Evolutionary conservation across 2,329 filamentous ascomycete genomes (phyloP), one percentile per base, ranked within the genome.

Genomic region (Helicocarpus griseus): DNA sequence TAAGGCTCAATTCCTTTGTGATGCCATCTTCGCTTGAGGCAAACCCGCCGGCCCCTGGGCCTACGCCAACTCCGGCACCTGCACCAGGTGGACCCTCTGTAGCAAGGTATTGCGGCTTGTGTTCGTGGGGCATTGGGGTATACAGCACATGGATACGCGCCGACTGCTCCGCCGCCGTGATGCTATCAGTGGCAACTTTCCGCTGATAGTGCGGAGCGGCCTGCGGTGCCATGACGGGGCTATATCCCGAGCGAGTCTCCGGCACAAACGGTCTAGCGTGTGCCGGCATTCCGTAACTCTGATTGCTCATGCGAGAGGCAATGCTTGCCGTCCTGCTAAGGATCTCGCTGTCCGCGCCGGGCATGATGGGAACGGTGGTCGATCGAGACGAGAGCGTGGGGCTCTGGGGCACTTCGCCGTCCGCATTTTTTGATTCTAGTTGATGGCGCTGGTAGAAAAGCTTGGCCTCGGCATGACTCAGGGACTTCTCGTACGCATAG

Each of bases 391-490:
- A 55, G 39, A 62, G 54, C 45, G 61, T 56, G 56, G 70, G 61
- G 57, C 66, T 63, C 63, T 69, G 54, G 60, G 70, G 63, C 63
- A 63, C 56, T 54, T 69, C 65, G 21, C 61, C 64, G 24, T 63
- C 67, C 3, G 56, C 61, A 53, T 60, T 64, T 53, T 65, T 74
- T 38, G 71, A 75, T 56, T 85, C 85, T 53, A 83, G 74, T 68
- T 89, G 87, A 69, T 88, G 89, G 58, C 87, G 80, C 71, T 96
- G 91, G 68, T 95, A 98, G 73, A 97, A 95, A 56, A 96, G 79
- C 69, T 95, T 97, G 54, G 91, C 88, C 66, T 98, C 93, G 24
- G 87, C 85, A 68, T 95, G 89, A 63, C 86, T 94, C 82, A 95
- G 86, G 63, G 91, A 87, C 62, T 93, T 94, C 70, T 98, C 93